A percentile compares a stretch with the other conserved stretches of the same genome.
These are phyloP conservation scores for Cytospora schulzeri DNA, from an alignment of 2,329 filamentous ascomycete genomes.

Conservation along the genomic window DNA sequence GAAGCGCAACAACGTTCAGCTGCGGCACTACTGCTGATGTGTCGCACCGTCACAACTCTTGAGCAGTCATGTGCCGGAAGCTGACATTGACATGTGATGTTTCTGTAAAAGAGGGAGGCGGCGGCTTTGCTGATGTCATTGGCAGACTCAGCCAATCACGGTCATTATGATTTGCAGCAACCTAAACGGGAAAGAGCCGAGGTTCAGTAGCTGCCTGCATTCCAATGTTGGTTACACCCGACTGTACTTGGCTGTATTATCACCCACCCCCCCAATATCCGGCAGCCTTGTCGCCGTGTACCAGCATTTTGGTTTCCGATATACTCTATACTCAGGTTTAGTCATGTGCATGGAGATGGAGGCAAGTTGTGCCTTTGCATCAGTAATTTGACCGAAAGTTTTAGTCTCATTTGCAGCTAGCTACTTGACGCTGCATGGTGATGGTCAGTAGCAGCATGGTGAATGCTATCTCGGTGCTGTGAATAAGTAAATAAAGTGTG, in stretches of 20 bases:
- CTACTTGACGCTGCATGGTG: not conserved
- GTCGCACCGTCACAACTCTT: slow-evolving; percentile 18
- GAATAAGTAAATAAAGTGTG: not conserved
- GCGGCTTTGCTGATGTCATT: slow-evolving; percentile 23
- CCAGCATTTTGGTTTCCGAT: too few relatives aligned
- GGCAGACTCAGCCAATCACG: slow-evolving; percentile 20
- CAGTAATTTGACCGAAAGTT: not conserved
- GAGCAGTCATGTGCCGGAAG: slow-evolving; percentile 21
- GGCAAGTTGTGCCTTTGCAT: not conserved
- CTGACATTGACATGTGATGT: slow-evolving; percentile 26
- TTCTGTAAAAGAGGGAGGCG: not conserved
- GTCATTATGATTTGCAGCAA: slow-evolving; percentile 7
- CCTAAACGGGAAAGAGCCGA: slow-evolving; percentile 24
- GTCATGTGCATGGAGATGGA: too few relatives aligned
- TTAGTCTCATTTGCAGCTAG: not conserved
- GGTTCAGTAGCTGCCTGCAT: slow-evolving; percentile 1
- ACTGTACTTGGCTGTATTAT: too few relatives aligned
- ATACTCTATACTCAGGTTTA: too few relatives aligned
- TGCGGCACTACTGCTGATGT: not conserved
- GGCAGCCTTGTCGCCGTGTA: too few relatives aligned
- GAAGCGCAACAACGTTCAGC: not conserved
- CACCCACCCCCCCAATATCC: too few relatives aligned
- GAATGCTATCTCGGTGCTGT: not conserved
- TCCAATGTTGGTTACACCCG: too few relatives aligned
- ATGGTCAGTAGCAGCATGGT: not conserved